Conservation (phyloP, 2,329 filamentous ascomycete species). For the Verticillium nubilum region DNA sequence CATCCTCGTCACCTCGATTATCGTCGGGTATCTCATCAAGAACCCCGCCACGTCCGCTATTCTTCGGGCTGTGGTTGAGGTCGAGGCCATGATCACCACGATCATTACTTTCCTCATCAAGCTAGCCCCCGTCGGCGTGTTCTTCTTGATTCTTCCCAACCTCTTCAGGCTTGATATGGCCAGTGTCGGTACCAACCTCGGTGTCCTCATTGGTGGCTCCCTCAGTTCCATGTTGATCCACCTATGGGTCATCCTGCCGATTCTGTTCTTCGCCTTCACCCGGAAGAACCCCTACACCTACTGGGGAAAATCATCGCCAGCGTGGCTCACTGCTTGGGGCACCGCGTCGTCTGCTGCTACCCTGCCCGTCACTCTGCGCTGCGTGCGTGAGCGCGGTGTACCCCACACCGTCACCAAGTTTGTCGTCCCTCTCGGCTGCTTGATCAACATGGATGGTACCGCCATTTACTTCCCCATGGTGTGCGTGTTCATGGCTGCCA, state of each 20-base stretch:
- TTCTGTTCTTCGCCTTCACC: conserved; percentile 33
- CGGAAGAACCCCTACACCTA: conserved; percentile 40
- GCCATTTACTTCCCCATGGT: conserved; percentile 50
- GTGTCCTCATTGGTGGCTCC: conserved; percentile 41
- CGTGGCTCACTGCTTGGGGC: conserved; percentile 51
- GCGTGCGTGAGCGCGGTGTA: conserved; percentile 26
- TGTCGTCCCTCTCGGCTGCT: conserved; percentile 37
- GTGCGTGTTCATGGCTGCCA: conserved; percentile 46
- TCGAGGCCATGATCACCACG: conserved; percentile 40
- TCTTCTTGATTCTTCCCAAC: conserved; percentile 48
- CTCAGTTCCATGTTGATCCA: conserved; percentile 41
- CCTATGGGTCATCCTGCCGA: conserved; percentile 38
- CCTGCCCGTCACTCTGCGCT: conserved; percentile 41
- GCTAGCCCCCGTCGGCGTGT: conserved; percentile 44
- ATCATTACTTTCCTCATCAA: conserved; percentile 43
- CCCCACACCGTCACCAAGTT: conserved; percentile 40
- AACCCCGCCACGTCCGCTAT: conserved; percentile 27
- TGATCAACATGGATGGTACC: conserved; percentile 50
- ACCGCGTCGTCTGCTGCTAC: conserved; percentile 48
- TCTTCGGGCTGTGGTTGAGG: conserved; percentile 36
- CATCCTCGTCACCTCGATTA: conserved; percentile 38
- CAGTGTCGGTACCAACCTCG: conserved; percentile 42
- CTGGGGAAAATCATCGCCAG: conserved; percentile 42
- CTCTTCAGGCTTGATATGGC: conserved; percentile 41
- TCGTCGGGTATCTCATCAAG: conserved; percentile 40